Conservation (phyloP, 2,329 filamentous ascomycete species). For the Endoconidiophora polonica region DNA sequence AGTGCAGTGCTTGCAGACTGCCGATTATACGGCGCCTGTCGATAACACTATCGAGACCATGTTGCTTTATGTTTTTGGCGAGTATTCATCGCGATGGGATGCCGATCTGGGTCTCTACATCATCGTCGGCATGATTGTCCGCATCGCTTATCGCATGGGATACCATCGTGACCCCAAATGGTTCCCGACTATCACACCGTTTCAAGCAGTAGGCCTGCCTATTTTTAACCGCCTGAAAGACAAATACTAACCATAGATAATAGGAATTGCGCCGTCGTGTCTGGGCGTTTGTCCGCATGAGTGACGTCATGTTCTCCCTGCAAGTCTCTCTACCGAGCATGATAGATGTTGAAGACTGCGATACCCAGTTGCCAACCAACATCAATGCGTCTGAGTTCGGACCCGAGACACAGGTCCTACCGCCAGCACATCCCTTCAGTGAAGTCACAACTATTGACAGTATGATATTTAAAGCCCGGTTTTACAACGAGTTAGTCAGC, state of each 20-base stretch:
- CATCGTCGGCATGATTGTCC: conserved; percentile 36
- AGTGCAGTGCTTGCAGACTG: conserved; percentile 59
- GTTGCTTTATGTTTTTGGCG: conserved; percentile 58
- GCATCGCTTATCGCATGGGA: conserved; percentile 51
- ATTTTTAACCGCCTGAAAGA: neutral
- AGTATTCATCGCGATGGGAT: conserved; percentile 57
- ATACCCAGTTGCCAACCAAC: conserved; percentile 59
- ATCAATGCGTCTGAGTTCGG: conserved; percentile 69
- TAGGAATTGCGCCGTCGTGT: conserved; percentile 54
- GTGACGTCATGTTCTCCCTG: conserved; percentile 63
- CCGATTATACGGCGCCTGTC: conserved; percentile 60
- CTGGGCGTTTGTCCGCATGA: conserved; percentile 56
- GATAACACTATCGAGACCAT: conserved; percentile 66
- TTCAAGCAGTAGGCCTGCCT: conserved; percentile 40
- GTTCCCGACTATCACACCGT: conserved; percentile 54
- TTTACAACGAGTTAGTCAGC: conserved; percentile 52
- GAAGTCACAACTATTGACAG: conserved; percentile 65
- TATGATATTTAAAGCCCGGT: conserved; percentile 56
- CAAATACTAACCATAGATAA: conserved; percentile 6
- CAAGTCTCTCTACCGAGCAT: conserved; percentile 51
- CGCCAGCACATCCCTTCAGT: conserved; percentile 46
- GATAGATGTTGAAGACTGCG: conserved; percentile 58
- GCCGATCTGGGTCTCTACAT: conserved; percentile 52
- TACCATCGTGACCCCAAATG: conserved; percentile 65
- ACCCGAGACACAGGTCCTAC: conserved; percentile 49